These are phyloP conservation scores for Myxozyma sirexii DNA, from an alignment of 805 yeast genomes.

Conservation along the genomic window DNA sequence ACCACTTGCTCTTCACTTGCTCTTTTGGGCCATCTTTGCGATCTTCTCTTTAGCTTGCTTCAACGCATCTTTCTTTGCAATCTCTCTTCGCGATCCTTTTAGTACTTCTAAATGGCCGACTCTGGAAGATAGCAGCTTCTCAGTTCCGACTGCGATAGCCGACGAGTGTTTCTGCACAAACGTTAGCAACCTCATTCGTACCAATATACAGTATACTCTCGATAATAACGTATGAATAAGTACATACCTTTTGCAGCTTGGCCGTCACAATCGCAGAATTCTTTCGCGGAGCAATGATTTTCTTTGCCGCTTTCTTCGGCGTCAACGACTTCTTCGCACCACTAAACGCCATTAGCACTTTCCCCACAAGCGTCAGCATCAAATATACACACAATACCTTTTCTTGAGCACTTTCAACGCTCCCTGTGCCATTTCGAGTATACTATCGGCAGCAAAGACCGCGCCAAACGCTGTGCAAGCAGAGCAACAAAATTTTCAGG, in stretches of 20 bases:
- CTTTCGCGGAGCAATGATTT: conserved; percentile 68
- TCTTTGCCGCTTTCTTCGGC: conserved; percentile 70
- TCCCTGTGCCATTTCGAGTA: conserved; percentile 45
- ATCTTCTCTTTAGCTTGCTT: conserved; percentile 23
- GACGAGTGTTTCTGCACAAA: conserved; percentile 60
- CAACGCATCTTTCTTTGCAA: conserved; percentile 63
- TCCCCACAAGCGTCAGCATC: background rate
- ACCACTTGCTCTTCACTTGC: background rate
- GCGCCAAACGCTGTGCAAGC: background rate
- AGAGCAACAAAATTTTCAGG: conserved; percentile 3
- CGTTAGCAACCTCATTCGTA: conserved; percentile 15
- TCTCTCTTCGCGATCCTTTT: conserved; percentile 84
- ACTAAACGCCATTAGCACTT: background rate
- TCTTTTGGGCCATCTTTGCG: background rate
- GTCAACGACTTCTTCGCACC: conserved; percentile 13
- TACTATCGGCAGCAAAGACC: background rate
- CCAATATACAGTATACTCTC: too few relatives aligned
- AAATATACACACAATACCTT: conserved; percentile 10
- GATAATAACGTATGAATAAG: too few relatives aligned
- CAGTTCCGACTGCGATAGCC: conserved; percentile 65
- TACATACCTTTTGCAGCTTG: conserved; percentile 41
- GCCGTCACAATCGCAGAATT: conserved; percentile 54
- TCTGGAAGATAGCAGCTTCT: conserved; percentile 79
- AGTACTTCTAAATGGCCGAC: conserved; percentile 93
- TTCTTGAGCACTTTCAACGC: conserved; percentile 39